A percentile compares a stretch with the other conserved stretches of the same genome.
Evolutionary conservation across 257 asterid species (phyloP).

Genomic region (Fraxinus excelsior): DNA sequence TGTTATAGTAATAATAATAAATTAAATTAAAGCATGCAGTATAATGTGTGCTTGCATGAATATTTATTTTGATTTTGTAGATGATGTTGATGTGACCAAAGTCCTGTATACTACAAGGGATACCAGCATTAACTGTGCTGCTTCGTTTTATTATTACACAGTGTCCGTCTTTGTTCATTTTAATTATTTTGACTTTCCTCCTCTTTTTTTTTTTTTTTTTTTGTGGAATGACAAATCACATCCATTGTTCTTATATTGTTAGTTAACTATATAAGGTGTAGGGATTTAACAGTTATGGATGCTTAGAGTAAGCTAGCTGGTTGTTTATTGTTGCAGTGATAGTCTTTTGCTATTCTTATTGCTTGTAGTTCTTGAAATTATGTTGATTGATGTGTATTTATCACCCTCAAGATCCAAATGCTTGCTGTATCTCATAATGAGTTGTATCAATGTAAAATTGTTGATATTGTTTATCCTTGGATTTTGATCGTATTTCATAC

Average conservation of each 20-base stretch:
- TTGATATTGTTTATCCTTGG: neutral
- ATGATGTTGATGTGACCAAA: neutral
- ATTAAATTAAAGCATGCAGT: neutral
- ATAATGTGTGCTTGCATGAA: neutral
- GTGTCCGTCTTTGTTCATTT: neutral
- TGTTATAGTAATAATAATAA: neutral
- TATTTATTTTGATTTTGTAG: neutral
- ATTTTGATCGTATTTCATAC: neutral
- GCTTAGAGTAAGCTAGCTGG: neutral
- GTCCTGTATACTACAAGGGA: neutral
- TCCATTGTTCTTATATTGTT: neutral
- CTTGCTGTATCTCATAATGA: neutral
- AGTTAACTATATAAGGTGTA: neutral
- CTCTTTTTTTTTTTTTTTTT: too few relatives aligned
- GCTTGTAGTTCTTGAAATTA: neutral
- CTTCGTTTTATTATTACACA: neutral
- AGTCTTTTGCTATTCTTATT: neutral
- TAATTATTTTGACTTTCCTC: neutral
- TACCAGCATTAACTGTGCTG: neutral
- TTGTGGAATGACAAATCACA: neutral
- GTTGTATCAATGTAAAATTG: neutral
- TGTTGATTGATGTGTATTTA: neutral
- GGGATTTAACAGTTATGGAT: neutral
- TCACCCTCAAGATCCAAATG: neutral
- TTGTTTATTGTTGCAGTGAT: neutral